Conservation (phyloP, 305 asterid genomes). For the Fraxinus dipetala region DNA sequence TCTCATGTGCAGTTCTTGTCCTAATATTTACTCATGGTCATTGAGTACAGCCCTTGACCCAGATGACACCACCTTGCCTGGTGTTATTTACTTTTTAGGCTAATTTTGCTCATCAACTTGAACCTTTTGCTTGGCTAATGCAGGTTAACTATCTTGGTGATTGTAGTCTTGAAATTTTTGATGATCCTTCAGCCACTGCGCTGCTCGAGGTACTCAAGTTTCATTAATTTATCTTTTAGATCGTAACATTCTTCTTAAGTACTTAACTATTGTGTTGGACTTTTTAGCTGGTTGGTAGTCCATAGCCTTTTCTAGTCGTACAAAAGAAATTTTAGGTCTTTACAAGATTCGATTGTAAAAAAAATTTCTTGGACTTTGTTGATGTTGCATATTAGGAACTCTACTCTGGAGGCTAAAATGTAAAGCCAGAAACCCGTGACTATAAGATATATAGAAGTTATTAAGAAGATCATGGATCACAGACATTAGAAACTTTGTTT, state of each 20-base stretch:
- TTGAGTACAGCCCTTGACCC: not conserved
- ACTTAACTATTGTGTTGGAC: not conserved
- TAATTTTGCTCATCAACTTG: conserved; percentile 13
- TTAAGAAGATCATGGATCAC: not conserved
- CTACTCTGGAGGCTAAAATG: not conserved
- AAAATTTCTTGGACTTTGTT: not conserved
- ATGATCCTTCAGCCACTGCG: conserved; percentile 84
- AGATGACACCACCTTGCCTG: not conserved
- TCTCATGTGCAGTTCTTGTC: conserved; percentile 9
- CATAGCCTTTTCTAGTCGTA: not conserved
- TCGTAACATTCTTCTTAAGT: not conserved
- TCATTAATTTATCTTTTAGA: not conserved
- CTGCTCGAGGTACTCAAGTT: conserved; percentile 60
- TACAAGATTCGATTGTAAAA: not conserved
- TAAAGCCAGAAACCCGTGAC: not conserved
- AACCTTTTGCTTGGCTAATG: conserved; percentile 27
- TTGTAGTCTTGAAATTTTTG: conserved; percentile 87
- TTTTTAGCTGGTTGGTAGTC: conserved; percentile 7
- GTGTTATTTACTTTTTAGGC: conserved; percentile 12
- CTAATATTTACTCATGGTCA: conserved; percentile 2
- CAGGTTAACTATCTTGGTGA: conserved; percentile 88
- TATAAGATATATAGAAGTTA: not conserved
- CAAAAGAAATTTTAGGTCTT: not conserved
- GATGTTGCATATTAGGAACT: not conserved
- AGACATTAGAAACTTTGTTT: not conserved